phyloP scores from a whole-genome alignment of 1,284 basidiomycete genomes.

The Malassezia dermatis region DNA sequence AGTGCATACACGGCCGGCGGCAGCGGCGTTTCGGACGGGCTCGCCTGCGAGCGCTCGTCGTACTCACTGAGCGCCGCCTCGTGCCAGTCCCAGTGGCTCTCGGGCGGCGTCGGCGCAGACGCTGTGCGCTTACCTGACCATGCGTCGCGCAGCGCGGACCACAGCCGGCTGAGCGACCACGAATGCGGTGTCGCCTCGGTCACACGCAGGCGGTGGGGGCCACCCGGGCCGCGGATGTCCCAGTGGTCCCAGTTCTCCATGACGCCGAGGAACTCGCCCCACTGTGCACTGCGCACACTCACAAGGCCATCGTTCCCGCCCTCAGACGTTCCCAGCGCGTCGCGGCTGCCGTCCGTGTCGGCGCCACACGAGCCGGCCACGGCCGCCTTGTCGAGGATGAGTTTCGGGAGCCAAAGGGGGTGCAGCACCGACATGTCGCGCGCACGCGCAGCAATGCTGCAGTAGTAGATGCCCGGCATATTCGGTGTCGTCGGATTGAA shows the following conservation, averaged over 20 bases:
- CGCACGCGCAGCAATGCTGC: constrained; percentile 72
- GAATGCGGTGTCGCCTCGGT: background rate
- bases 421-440: constrained; percentile 70
- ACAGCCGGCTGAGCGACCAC: background rate
- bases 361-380: constrained; percentile 40
- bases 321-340: constrained; percentile 50
- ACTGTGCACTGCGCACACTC: constrained; percentile 54
- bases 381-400: constrained; percentile 66
- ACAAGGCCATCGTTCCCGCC: constrained; percentile 95
- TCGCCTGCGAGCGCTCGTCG: background rate
- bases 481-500: constrained; percentile 91
- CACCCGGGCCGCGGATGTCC: constrained; percentile 75
- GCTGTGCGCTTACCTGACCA: background rate
- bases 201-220: constrained; percentile 28
- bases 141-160: background rate
- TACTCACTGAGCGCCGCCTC: constrained; percentile 12
- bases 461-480: constrained; percentile 73
- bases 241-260: constrained; percentile 91
- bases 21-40: background rate
- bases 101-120: background rate
- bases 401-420: constrained; percentile 91
- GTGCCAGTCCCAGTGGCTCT: constrained; percentile 11
- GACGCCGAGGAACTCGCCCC: constrained; percentile 60
- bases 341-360: constrained; percentile 41
- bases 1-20: constrained; percentile 9